These are phyloP conservation scores for Cicer judaicum DNA, from an alignment of 306 rosid species.

Conservation along the genomic window DNA sequence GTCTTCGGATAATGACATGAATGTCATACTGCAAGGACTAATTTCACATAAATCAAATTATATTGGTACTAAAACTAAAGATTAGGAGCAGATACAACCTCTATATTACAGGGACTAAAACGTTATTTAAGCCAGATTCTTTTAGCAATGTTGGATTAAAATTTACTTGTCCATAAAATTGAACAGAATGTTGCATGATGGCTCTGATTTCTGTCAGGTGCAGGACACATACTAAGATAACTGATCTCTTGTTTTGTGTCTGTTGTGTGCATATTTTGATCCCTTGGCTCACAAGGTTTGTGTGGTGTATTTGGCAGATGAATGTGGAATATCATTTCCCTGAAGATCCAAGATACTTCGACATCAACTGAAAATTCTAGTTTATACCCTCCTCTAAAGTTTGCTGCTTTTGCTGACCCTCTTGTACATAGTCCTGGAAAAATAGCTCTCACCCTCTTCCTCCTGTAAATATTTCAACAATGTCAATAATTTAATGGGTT, in stretches of 20 bases:
- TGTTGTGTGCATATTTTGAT: constrained; percentile 18
- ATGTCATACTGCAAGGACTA: too few species aligned
- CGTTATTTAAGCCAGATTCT: background rate
- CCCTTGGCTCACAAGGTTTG: constrained; percentile 41
- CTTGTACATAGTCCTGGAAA: constrained; percentile 47
- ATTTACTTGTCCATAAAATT: constrained; percentile 6
- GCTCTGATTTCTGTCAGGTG: constrained; percentile 6
- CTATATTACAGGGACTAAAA: background rate
- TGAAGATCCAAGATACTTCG: constrained; percentile 92
- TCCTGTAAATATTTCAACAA: constrained; percentile 46
- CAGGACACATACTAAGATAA: constrained; percentile 13
- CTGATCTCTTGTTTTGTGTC: constrained; percentile 30
- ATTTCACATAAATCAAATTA: too few species aligned
- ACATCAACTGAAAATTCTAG: constrained; percentile 65
- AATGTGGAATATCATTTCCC: constrained; percentile 96
- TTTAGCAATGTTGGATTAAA: constrained; percentile 21
- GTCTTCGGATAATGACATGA: background rate
- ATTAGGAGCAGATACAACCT: background rate
- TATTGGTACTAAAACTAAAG: background rate
- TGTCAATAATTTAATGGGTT: constrained; percentile 55
- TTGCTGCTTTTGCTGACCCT: constrained; percentile 42
- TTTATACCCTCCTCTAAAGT: constrained; percentile 36
- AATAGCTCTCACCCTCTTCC: constrained; percentile 48
- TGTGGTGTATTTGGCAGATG: constrained; percentile 65
- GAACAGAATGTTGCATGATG: constrained; percentile 25